Percentiles rank a stretch among this genome's conserved stretches.
These are phyloP conservation scores for Artemisia tridentata DNA, from an alignment of 129 eudicot genomes.

Conservation along the genomic window DNA sequence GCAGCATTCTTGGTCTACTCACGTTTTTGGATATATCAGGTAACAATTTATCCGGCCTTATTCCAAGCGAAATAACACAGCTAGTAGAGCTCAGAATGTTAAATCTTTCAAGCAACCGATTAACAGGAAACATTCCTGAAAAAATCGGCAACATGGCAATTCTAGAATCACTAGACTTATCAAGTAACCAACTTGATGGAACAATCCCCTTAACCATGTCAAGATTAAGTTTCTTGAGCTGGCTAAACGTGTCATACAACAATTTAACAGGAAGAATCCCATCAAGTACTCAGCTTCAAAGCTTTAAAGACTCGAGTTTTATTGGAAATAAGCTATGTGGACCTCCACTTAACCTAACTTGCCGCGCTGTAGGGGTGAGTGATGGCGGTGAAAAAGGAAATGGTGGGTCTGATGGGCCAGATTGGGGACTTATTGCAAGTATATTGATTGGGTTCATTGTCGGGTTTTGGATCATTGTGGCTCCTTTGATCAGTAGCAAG, in stretches of 20 bases:
- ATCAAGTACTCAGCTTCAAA: slow-evolving; percentile 32
- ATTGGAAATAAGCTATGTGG: slow-evolving; percentile 35
- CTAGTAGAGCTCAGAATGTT: not conserved
- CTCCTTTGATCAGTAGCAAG: slow-evolving; percentile 30
- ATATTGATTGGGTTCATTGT: slow-evolving; percentile 22
- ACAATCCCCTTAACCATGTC: slow-evolving; percentile 26
- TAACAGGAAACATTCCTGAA: slow-evolving; percentile 32
- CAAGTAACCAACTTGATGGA: slow-evolving; percentile 26
- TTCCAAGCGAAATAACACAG: slow-evolving; percentile 10
- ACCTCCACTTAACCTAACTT: slow-evolving; percentile 18
- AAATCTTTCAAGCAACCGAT: slow-evolving; percentile 28
- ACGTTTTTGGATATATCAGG: not conserved
- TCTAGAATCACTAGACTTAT: slow-evolving; percentile 32
- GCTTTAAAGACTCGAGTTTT: slow-evolving; percentile 30
- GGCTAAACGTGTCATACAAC: slow-evolving; percentile 35
- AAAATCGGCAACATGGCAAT: slow-evolving; percentile 23
- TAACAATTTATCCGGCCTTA: not conserved
- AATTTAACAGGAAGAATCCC: slow-evolving; percentile 35
- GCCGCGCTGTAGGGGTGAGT: not conserved
- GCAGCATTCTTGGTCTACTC: slow-evolving; percentile 11
- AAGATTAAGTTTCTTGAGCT: slow-evolving; percentile 15
- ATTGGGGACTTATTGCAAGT: slow-evolving; percentile 31
- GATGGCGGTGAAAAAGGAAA: not conserved
- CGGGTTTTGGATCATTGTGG: slow-evolving; percentile 33
- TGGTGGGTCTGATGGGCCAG: slow-evolving; percentile 14